phyloP scores from a whole-genome alignment of 164 flowering plant species.

The Vitis rupestris region DNA sequence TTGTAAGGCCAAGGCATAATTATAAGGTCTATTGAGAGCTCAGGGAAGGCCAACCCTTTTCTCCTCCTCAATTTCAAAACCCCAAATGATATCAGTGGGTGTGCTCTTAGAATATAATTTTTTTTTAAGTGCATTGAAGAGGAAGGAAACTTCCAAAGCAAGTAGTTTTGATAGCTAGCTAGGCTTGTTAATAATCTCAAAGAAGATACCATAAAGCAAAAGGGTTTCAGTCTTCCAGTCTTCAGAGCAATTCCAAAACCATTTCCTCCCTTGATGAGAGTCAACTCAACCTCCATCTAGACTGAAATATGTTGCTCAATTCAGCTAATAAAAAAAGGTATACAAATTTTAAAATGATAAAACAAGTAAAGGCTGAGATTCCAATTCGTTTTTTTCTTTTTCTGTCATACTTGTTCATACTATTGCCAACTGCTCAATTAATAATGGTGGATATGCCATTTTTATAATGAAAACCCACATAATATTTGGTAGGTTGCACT shows the following conservation, averaged over 20 bases:
- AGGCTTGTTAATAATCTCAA: neutral
- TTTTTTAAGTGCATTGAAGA: neutral
- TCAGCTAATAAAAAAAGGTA: too few relatives aligned
- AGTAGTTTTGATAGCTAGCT: constrained; percentile 1
- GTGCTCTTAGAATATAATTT: neutral
- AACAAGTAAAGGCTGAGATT: too few relatives aligned
- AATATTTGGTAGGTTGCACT: too few relatives aligned
- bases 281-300: neutral
- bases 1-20: neutral
- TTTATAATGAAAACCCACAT: too few relatives aligned
- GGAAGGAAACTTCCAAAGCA: constrained; percentile 24
- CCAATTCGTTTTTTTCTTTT: too few relatives aligned
- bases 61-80: neutral
- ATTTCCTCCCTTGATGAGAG: neutral
- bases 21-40: neutral
- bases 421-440: too few relatives aligned
- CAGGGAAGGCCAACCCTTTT: constrained; percentile 8
- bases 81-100: constrained; percentile 2
- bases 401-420: too few relatives aligned
- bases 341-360: too few relatives aligned
- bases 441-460: too few relatives aligned
- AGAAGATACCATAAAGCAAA: neutral
- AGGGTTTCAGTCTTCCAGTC: neutral
- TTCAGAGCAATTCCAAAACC: neutral
- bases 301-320: too few relatives aligned